Evolutionary conservation across 495 filamentous ascomycete species (phyloP).

Genomic region (Xanthoparmelia taractica): DNA sequence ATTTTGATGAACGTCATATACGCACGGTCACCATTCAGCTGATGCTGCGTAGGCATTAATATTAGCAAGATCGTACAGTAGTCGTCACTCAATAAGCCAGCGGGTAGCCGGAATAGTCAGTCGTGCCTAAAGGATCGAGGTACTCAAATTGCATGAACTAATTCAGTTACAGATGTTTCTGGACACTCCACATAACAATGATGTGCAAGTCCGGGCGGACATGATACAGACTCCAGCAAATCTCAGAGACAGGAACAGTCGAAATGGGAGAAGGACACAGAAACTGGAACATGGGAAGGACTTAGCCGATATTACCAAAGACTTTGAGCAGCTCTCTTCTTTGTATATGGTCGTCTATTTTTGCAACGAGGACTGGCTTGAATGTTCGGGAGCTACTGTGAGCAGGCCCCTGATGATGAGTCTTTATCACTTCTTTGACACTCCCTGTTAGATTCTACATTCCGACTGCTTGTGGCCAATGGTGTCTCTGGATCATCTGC

Average conservation of each 20-base stretch:
- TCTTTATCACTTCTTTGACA: neutral
- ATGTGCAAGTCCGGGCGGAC: neutral
- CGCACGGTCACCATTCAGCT: neutral
- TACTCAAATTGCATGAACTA: neutral
- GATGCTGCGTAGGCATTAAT: neutral
- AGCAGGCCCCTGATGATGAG: neutral
- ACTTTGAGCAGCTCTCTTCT: neutral
- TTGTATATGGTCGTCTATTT: neutral
- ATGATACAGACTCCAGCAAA: neutral
- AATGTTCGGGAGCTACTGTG: neutral
- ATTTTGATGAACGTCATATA: neutral
- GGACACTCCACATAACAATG: neutral
- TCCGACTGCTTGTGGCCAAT: constrained; percentile 4
- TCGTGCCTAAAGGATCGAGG: neutral
- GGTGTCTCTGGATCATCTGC: neutral
- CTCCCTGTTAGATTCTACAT: neutral
- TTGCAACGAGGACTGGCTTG: neutral
- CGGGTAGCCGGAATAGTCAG: neutral
- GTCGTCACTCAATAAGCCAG: neutral
- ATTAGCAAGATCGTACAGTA: neutral
- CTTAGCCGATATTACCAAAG: neutral
- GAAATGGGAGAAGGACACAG: neutral
- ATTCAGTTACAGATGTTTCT: neutral
- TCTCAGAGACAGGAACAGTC: neutral
- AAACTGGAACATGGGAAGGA: neutral